Evolutionary conservation across 1,139 yeast species (phyloP), one percentile per base, ranked within the genome.

Genomic region (Spathaspora sp.): DNA sequence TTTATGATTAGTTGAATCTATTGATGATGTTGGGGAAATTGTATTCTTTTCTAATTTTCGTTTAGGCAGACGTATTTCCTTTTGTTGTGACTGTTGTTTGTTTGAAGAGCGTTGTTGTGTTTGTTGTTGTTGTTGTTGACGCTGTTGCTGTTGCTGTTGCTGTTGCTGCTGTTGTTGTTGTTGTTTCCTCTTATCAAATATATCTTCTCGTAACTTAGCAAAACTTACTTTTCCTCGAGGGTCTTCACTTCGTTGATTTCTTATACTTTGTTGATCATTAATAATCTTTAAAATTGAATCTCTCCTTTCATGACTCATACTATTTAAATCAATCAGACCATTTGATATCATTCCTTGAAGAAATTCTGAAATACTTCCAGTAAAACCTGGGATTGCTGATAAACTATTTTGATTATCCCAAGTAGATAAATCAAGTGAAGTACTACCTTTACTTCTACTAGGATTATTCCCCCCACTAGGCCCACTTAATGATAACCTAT

Each of bases 221-320:
- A 44, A 8, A 15, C 20, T 34, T 1, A 41, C 27, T 36, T 44
- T 46, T 25, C 43, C 39, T 18, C 48, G 44, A 2, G 48, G 34
- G 31, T 52, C 49, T 7, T 56, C 52, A 15, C 53, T 44, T 31
- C 61, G 49, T 42, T 53, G 56, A 23, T 51, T 55, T 40, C 60
- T 51, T 43, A 54, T 44, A 39, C 41, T 49, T 24, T 61, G 66
- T 51, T 62, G 71, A 45, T 70, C 74, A 50, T 58, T 69, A 13
- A 74, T 59, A 7, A 70, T 57, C 48, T 70, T 72, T 49, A 73
- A 58, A 13, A 74, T 68, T 1, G 77, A 71, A 51, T 71, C 74
- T 46, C 78, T 58, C 43, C 78, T 63, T 54, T 74, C 76, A 50
- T 70, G 75, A 50, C 68, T 71, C 76, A 74, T 72, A 46, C 65